phyloP scores from a whole-genome alignment of 495 filamentous ascomycete genomes.

The Xylaria venustula region DNA sequence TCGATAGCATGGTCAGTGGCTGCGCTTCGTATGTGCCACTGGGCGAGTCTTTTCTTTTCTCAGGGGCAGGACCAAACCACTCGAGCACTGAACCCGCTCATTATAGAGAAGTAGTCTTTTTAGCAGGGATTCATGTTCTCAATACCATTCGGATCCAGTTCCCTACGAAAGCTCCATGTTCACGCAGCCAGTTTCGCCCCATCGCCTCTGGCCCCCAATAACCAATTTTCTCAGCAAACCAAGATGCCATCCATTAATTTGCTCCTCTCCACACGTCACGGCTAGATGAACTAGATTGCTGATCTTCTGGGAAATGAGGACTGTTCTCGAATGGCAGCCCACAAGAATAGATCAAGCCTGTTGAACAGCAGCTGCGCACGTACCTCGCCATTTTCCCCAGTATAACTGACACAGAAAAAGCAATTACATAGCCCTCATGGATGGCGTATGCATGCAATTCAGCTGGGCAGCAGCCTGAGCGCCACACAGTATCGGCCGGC shows the following conservation, averaged over 20 bases:
- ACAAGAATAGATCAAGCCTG: background rate
- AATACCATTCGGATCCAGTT: too few species aligned
- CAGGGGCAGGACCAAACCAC: too few species aligned
- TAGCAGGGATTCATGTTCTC: background rate
- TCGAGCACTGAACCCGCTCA: background rate
- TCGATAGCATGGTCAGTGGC: background rate
- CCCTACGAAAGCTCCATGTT: background rate
- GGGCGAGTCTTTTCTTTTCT: too few species aligned
- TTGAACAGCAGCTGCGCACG: background rate
- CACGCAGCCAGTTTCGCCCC: constrained; percentile 3
- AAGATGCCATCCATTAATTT: background rate
- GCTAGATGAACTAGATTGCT: background rate
- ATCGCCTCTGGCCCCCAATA: background rate
- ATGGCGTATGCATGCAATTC: constrained; percentile 11
- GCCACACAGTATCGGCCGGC: background rate
- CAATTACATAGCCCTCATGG: background rate
- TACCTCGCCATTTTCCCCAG: background rate
- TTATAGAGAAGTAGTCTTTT: background rate
- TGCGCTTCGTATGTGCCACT: background rate
- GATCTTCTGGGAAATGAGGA: constrained; percentile 1
- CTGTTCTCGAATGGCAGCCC: background rate
- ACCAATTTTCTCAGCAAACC: background rate
- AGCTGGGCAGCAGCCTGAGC: background rate
- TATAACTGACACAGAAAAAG: constrained; percentile 3
- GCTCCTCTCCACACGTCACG: background rate